Conservation (phyloP, 148 eudicot genomes). For the Vaccinium corymbosum region DNA sequence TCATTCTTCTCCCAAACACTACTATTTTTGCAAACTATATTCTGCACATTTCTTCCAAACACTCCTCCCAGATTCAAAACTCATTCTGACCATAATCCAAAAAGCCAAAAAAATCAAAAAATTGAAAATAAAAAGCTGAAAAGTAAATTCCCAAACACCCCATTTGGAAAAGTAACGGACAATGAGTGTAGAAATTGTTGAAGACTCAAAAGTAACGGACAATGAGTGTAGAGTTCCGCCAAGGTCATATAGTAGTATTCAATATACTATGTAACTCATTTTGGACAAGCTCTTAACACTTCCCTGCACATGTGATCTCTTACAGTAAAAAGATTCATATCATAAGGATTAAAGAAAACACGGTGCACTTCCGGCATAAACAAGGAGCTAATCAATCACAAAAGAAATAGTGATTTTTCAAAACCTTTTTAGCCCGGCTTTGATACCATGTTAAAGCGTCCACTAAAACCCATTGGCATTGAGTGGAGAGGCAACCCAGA, state of each 20-base stretch:
- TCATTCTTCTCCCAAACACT: too few species aligned
- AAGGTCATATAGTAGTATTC: not conserved
- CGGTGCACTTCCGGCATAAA: not conserved
- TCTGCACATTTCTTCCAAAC: too few species aligned
- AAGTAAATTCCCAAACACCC: too few species aligned
- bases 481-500: not conserved
- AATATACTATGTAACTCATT: not conserved
- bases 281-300: not conserved
- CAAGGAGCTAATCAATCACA: not conserved
- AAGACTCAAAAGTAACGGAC: not conserved
- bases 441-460: too few species aligned
- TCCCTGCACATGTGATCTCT: not conserved
- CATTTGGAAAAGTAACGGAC: not conserved
- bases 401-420: not conserved
- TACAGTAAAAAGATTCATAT: not conserved
- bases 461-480: too few species aligned
- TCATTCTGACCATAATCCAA: too few species aligned
- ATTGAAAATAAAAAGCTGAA: too few species aligned
- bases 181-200: not conserved
- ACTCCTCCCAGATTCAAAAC: too few species aligned
- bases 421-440: too few species aligned
- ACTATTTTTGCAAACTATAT: too few species aligned
- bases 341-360: not conserved
- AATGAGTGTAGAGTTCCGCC: not conserved
- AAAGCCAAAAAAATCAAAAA: too few species aligned